Percentiles rank a stretch among this genome's conserved stretches.
These are phyloP conservation scores for Tetraselmis chui DNA, from an alignment of 139 green algal species.

Conservation along the genomic window DNA sequence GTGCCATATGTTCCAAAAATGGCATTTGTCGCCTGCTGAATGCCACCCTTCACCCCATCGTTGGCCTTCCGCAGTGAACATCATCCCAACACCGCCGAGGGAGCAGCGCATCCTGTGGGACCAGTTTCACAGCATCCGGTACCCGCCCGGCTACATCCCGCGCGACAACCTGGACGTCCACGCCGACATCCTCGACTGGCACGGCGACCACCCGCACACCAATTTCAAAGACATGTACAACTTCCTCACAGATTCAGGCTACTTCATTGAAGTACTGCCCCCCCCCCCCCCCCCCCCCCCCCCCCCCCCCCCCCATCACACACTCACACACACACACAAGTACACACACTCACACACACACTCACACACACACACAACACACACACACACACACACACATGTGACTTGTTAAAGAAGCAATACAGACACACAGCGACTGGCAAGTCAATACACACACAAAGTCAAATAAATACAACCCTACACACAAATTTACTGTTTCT, in stretches of 20 bases:
- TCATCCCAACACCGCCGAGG: constrained; percentile 38
- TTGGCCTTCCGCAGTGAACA: constrained; percentile 18
- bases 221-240: constrained; percentile 92
- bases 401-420: too few relatives aligned
- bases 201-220: constrained; percentile 95
- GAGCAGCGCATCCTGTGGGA: constrained; percentile 88
- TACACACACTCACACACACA: too few relatives aligned
- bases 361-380: background rate
- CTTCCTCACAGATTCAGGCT: constrained; percentile 58
- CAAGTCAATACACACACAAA: too few relatives aligned
- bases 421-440: too few relatives aligned
- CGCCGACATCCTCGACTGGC: constrained; percentile 95
- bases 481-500: too few relatives aligned
- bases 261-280: too few relatives aligned
- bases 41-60: background rate
- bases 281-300: too few relatives aligned
- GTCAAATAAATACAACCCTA: too few relatives aligned
- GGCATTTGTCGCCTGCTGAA: background rate
- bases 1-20: too few relatives aligned
- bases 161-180: constrained; percentile 74
- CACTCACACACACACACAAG: too few relatives aligned
- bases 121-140: constrained; percentile 90
- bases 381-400: too few relatives aligned
- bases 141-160: constrained; percentile 92
- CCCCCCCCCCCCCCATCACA: too few relatives aligned